These are phyloP conservation scores for Phytopythium kandeliae DNA, from an alignment of 352 stramenopile genomes.

Conservation along the genomic window DNA sequence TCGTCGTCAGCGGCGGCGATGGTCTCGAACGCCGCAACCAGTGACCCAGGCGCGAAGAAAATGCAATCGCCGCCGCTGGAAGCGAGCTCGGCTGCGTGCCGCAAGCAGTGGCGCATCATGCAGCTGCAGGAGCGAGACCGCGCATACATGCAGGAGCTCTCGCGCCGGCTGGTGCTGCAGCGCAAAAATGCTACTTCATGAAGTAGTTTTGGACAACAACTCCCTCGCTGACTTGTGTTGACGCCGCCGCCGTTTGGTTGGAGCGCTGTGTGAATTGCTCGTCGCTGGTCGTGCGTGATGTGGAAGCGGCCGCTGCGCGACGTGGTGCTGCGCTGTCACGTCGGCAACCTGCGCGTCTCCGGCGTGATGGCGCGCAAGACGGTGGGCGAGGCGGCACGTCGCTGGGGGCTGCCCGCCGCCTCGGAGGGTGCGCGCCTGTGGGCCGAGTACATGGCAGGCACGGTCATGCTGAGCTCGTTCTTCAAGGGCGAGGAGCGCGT, in stretches of 20 bases:
- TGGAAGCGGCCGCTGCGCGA: slow-evolving; percentile 58
- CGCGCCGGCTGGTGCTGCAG: slow-evolving; percentile 34
- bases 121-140: slow-evolving; percentile 67
- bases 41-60: slow-evolving; percentile 10
- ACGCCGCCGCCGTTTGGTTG: too few relatives aligned
- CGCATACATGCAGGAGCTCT: slow-evolving; percentile 38
- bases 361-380: slow-evolving; percentile 58
- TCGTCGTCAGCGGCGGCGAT: neutral
- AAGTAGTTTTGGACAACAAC: too few relatives aligned
- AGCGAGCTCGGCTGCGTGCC: slow-evolving; percentile 13
- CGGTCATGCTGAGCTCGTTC: slow-evolving; percentile 82
- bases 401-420: slow-evolving; percentile 43
- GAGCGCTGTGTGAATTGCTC: too few relatives aligned
- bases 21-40: neutral
- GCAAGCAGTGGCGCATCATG: slow-evolving; percentile 43
- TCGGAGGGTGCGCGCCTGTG: slow-evolving; percentile 54
- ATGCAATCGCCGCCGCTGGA: neutral
- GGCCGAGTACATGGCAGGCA: slow-evolving; percentile 86
- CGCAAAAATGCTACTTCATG: slow-evolving; percentile 42
- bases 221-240: too few relatives aligned
- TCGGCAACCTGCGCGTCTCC: slow-evolving; percentile 80
- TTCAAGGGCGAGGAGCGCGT: slow-evolving; percentile 85
- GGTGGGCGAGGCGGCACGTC: slow-evolving; percentile 42
- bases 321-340: slow-evolving; percentile 62
- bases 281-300: too few relatives aligned